phyloP scores from a whole-genome alignment of 169 alveolate genomes.

The Plasmodium sp. region DNA sequence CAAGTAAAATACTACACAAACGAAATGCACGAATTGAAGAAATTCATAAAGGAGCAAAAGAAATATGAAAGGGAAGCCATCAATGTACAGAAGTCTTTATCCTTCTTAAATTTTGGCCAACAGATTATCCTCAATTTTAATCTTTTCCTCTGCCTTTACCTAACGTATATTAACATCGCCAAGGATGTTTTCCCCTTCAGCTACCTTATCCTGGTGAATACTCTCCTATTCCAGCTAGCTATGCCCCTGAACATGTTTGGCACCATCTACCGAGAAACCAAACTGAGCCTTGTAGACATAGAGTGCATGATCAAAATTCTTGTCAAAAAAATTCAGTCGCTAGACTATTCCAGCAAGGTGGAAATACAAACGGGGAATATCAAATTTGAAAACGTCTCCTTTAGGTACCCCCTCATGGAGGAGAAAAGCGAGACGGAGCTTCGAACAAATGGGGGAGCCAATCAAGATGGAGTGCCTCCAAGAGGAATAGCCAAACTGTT shows the following conservation, averaged over 20 bases:
- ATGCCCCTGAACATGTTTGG: slow-evolving; percentile 87
- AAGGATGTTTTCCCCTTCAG: slow-evolving; percentile 80
- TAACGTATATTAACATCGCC: slow-evolving; percentile 74
- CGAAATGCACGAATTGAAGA: slow-evolving; percentile 78
- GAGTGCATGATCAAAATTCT: slow-evolving; percentile 74
- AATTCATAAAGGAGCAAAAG: slow-evolving; percentile 79
- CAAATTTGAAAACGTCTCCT: slow-evolving; percentile 38
- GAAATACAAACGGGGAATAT: slow-evolving; percentile 27
- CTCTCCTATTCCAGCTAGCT: slow-evolving; percentile 83
- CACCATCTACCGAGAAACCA: slow-evolving; percentile 86
- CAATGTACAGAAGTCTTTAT: slow-evolving; percentile 82
- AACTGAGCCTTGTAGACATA: slow-evolving; percentile 83
- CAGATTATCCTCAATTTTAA: slow-evolving; percentile 83
- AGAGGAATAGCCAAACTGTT: not conserved
- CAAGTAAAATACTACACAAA: slow-evolving; percentile 85
- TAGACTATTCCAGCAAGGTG: slow-evolving; percentile 8
- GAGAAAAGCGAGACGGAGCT: not conserved
- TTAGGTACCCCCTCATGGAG: slow-evolving; percentile 39
- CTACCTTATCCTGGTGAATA: slow-evolving; percentile 81
- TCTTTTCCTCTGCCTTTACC: slow-evolving; percentile 80
- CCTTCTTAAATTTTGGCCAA: slow-evolving; percentile 85
- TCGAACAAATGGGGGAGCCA: not conserved
- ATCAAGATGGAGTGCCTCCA: not conserved
- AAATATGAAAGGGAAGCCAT: slow-evolving; percentile 84
- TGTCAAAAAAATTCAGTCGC: slow-evolving; percentile 41